Conservation (phyloP, 129 eudicot genomes). For the Apium graveolens region DNA sequence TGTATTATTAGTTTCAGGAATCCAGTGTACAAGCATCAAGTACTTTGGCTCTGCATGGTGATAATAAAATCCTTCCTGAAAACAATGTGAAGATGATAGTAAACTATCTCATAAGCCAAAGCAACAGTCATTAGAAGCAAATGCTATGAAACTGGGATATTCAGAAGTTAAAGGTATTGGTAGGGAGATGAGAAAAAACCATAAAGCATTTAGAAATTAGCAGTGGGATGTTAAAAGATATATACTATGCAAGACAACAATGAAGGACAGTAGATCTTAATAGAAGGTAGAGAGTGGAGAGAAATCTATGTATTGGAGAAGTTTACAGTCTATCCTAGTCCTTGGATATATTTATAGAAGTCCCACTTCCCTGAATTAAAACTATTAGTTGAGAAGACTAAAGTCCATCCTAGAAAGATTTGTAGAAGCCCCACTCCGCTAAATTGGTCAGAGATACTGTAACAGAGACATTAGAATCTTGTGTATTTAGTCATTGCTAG, state of each 20-base stretch:
- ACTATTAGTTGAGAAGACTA: too few relatives aligned
- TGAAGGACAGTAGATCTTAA: background rate
- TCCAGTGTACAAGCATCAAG: constrained; percentile 61
- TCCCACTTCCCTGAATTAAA: background rate
- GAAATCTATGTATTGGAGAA: background rate
- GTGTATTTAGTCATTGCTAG: background rate
- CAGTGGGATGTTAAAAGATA: background rate
- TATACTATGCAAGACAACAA: background rate
- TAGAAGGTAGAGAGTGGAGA: background rate
- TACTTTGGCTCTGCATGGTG: constrained; percentile 62
- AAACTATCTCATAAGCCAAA: background rate
- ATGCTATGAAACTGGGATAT: background rate
- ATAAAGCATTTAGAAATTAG: background rate
- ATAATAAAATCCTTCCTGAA: constrained; percentile 63
- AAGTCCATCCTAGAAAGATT: too few relatives aligned
- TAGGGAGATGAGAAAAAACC: background rate
- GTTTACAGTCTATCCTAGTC: background rate
- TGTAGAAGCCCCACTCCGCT: too few relatives aligned
- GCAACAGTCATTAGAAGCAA: background rate
- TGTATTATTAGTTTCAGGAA: constrained; percentile 33
- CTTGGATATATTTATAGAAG: background rate
- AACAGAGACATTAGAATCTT: background rate
- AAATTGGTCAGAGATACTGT: background rate
- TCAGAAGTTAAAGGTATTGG: background rate
- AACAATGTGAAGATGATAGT: background rate